Conservation (phyloP, 305 asterid species). For the Nicotiana rustica region DNA sequence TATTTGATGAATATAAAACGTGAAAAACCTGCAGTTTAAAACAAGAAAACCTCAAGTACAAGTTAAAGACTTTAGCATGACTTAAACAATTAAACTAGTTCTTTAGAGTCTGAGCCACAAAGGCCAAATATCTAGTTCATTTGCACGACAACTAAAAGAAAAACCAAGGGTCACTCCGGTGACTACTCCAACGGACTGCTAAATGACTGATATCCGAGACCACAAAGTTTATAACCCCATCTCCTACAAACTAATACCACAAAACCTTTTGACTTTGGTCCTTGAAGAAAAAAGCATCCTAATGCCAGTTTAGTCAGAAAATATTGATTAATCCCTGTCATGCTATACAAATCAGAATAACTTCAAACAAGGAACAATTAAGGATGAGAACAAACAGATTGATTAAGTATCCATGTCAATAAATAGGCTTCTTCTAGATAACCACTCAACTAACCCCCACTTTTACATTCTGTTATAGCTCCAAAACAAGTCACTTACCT, state of each 20-base stretch:
- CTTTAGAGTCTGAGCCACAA: background rate
- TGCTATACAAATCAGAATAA: constrained; percentile 4
- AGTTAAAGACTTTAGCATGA: background rate
- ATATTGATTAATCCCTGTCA: background rate
- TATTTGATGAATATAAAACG: background rate
- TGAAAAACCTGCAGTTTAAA: constrained; percentile 14
- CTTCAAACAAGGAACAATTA: background rate
- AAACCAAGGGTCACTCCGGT: background rate
- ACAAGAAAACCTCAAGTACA: constrained; percentile 1
- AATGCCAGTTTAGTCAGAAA: background rate
- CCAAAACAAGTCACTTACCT: background rate
- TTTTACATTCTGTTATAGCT: background rate
- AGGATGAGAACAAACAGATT: background rate
- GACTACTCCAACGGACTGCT: constrained; percentile 11
- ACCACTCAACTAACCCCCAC: background rate
- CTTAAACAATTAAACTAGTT: background rate
- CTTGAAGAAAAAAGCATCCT: constrained; percentile 1
- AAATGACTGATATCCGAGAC: background rate
- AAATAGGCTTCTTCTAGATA: background rate
- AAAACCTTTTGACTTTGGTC: constrained; percentile 10
- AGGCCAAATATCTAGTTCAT: background rate
- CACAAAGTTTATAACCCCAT: background rate
- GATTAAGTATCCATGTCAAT: background rate
- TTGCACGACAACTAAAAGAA: constrained; percentile 10
- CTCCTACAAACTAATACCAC: background rate